These are phyloP conservation scores for Thraustochytrium striatum DNA, from an alignment of 352 stramenopile species.

Conservation along the genomic window DNA sequence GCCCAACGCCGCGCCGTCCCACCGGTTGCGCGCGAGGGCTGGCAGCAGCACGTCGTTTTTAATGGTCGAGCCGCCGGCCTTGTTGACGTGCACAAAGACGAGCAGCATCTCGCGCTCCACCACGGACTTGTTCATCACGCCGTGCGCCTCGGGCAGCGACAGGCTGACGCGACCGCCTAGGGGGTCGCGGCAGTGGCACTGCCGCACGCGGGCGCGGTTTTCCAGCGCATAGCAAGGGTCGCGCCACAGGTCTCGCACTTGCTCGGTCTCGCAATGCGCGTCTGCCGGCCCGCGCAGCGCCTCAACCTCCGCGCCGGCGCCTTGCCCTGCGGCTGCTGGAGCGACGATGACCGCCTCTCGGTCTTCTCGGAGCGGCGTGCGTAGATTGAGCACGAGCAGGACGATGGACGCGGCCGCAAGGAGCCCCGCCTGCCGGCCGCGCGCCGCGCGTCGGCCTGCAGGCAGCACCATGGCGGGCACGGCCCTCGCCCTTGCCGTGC, in stretches of 20 bases:
- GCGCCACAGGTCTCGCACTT: neutral
- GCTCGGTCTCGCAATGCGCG: neutral
- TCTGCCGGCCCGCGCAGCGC: neutral
- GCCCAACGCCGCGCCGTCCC: slow-evolving; percentile 44
- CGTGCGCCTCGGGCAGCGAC: neutral
- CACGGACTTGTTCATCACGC: slow-evolving; percentile 5
- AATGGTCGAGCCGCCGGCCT: slow-evolving; percentile 46
- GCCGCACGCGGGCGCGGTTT: neutral
- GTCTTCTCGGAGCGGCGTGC: no score
- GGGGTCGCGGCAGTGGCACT: slow-evolving; percentile 8
- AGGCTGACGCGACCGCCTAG: neutral
- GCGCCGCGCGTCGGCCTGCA: no score
- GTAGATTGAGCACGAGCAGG: no score
- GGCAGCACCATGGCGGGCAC: no score
- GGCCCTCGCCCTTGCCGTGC: no score
- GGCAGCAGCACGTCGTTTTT: slow-evolving; percentile 44
- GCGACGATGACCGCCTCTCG: no score
- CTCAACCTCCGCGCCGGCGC: no score
- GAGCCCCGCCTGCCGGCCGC: no score
- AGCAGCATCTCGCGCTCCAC: neutral
- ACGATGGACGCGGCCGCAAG: no score
- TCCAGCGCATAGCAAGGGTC: slow-evolving; percentile 32
- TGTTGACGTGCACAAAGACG: slow-evolving; percentile 50
- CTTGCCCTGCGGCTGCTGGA: no score
- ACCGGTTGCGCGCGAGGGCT: neutral